Evolutionary conservation across 1,284 basidiomycete genomes (phyloP), one percentile per base, ranked within the genome.

Genomic region (Boletus sp.): DNA sequence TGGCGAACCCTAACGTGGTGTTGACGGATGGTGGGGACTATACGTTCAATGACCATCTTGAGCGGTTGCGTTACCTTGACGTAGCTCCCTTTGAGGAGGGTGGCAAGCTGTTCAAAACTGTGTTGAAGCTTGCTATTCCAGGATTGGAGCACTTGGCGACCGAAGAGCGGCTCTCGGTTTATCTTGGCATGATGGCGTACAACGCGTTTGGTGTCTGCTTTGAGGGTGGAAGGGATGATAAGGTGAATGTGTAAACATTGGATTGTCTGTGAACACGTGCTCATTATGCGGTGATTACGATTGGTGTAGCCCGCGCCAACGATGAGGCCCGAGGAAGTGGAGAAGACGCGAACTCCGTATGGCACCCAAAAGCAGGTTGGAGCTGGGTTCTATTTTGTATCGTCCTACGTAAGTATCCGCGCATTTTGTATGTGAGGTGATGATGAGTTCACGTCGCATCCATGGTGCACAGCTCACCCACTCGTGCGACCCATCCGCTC

Each of bases 321-420:
- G 1, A 70, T 66, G 36, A 76, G 78, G 30, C 81, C 83, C 2
- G 86, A 88, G 64, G 78, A 85, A 44, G 61, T 77, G 26, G 86
- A 89, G 61, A 75, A 75, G 60, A 85, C 86, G 1, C 81, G 88
- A 46, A 88, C 84, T 4, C 81, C 85, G 2, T 70, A 76, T 49
- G 88, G 88, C 38, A 88, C 86, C 4, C 69, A 77, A 36, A 81
- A 75, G 29, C 88, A 91, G 68, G 69, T 87, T 45, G 88, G 88
- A 42, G 75, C 75, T 46, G 88, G 81, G 13, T 70, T 90, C 57
- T 91, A 87, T 65, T 72, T 78, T 20, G 74, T 90, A 40, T 88
- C 88, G 2, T 78, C 87, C 32, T 89, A 91, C 65, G 82, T 80
- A 50, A 46, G 78, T 62, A 25, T 45, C 36, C 19, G 34, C n/a